phyloP scores from a whole-genome alignment of 768 basidiomycete genomes.

The Leucogyrophana mollusca region DNA sequence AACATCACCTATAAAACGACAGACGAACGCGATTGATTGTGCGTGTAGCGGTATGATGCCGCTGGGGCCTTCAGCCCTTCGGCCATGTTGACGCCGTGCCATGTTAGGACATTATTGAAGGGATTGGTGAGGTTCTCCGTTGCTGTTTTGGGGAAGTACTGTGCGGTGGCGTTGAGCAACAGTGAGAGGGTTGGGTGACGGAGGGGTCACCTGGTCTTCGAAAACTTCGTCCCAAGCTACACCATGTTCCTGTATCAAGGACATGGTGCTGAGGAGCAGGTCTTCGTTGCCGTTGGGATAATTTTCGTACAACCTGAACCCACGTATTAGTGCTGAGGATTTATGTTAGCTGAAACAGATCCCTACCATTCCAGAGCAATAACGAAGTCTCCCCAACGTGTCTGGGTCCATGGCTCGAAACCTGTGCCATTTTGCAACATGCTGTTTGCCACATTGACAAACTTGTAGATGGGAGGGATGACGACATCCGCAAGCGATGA shows the following conservation, averaged over 20 bases:
- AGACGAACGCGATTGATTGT: slow-evolving; percentile 50
- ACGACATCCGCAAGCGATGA: slow-evolving; percentile 33
- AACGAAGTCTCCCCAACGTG: slow-evolving; percentile 60
- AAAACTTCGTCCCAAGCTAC: slow-evolving; percentile 58
- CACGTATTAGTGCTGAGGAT: not conserved
- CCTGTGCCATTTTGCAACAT: slow-evolving; percentile 54
- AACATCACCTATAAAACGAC: not conserved
- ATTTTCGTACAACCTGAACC: slow-evolving; percentile 50
- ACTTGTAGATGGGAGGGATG: slow-evolving; percentile 36
- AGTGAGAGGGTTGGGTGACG: not conserved
- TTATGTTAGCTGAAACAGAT: not conserved
- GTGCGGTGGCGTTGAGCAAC: not conserved
- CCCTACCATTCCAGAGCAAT: slow-evolving; percentile 52
- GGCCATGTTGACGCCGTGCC: slow-evolving; percentile 61
- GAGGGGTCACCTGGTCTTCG: slow-evolving; percentile 33
- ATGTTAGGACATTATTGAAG: slow-evolving; percentile 44
- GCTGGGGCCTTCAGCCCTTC: slow-evolving; percentile 57
- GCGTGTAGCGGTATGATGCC: slow-evolving; percentile 52
- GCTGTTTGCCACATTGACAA: slow-evolving; percentile 48
- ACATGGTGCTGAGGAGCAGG: slow-evolving; percentile 52
- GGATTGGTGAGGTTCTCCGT: slow-evolving; percentile 41
- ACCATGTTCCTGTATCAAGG: slow-evolving; percentile 48
- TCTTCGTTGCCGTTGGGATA: slow-evolving; percentile 49
- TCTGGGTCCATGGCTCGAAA: slow-evolving; percentile 51
- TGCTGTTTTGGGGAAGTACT: slow-evolving; percentile 47